A percentile compares a stretch with the other conserved stretches of the same genome.
phyloP scores from a whole-genome alignment of 352 stramenopile species.

The Phytophthora hibernalis region DNA sequence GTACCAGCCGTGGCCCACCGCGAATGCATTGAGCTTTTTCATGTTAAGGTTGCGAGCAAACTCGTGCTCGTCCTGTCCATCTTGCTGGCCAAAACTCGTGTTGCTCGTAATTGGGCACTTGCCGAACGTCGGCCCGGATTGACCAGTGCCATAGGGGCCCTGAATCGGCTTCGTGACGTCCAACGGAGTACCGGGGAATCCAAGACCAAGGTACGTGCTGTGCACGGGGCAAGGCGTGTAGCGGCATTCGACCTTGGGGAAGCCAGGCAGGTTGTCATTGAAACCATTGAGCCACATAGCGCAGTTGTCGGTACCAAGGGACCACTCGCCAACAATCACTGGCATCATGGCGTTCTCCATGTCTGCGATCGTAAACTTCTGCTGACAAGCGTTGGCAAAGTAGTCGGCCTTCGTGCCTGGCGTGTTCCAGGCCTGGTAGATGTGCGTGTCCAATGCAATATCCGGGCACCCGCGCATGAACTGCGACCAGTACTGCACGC shows the following conservation, averaged over 20 bases:
- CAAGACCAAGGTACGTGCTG: conserved; percentile 89
- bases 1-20: conserved; percentile 92
- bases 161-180: conserved; percentile 54
- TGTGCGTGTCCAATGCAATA: conserved; percentile 95
- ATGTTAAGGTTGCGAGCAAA: conserved; percentile 82
- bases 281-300: conserved; percentile 74
- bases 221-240: conserved; percentile 82
- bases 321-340: conserved; percentile 96
- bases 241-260: conserved; percentile 92
- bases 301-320: conserved; percentile 85
- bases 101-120: conserved; percentile 72
- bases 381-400: conserved; percentile 90
- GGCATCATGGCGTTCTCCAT: conserved; percentile 79
- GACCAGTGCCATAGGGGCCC: conserved; percentile 31
- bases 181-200: conserved; percentile 91
- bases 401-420: conserved; percentile 78
- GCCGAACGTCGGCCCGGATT: conserved; percentile 31
- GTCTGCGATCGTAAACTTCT: conserved; percentile 85
- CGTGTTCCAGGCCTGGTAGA: conserved; percentile 93
- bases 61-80: conserved; percentile 77
- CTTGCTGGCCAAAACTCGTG: conserved; percentile 80
- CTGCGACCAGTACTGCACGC: conserved; percentile 33
- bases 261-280: conserved; percentile 76
- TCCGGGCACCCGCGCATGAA: conserved; percentile 89
- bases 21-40: conserved; percentile 94